These are phyloP conservation scores for Globisporangium carolinianum DNA, from an alignment of 352 stramenopile species.

Conservation along the genomic window DNA sequence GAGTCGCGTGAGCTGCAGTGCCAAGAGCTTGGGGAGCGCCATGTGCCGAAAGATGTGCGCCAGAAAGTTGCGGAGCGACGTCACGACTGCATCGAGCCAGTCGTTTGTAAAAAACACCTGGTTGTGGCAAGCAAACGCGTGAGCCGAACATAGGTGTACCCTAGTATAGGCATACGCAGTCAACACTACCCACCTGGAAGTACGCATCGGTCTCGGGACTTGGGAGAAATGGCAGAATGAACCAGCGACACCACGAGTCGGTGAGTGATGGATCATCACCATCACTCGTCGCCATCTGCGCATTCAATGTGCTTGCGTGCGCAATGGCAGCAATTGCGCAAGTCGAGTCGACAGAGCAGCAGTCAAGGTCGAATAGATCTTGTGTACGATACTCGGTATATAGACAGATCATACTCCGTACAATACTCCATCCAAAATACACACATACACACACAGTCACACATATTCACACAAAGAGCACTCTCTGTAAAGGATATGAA, in stretches of 20 bases:
- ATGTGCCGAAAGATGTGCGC: conserved; percentile 70
- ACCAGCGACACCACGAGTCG: conserved; percentile 75
- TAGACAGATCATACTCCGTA: not conserved
- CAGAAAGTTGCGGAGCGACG: conserved; percentile 76
- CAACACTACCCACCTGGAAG: conserved; percentile 35
- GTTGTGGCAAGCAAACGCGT: not conserved
- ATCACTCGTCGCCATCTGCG: conserved; percentile 18
- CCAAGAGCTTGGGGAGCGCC: conserved; percentile 66
- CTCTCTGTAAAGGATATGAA: conserved; percentile 30
- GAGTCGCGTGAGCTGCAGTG: conserved; percentile 60
- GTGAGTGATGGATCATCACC: conserved; percentile 10
- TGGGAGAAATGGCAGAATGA: conserved; percentile 75
- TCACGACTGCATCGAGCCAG: conserved; percentile 66
- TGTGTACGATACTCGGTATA: too few species aligned
- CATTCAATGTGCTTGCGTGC: conserved; percentile 60
- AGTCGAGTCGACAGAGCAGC: not conserved
- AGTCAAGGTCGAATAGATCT: conserved; percentile 13
- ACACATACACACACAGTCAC: conserved; percentile 1
- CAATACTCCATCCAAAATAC: not conserved
- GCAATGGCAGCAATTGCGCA: not conserved
- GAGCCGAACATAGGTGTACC: too few species aligned
- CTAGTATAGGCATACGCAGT: too few species aligned
- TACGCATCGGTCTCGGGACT: conserved; percentile 64
- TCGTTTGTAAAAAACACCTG: conserved; percentile 66
- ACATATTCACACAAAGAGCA: not conserved